Evolutionary conservation across 2,329 filamentous ascomycete species (phyloP), one percentile per base, ranked within the genome.

Genomic region (Cercospora sesami): DNA sequence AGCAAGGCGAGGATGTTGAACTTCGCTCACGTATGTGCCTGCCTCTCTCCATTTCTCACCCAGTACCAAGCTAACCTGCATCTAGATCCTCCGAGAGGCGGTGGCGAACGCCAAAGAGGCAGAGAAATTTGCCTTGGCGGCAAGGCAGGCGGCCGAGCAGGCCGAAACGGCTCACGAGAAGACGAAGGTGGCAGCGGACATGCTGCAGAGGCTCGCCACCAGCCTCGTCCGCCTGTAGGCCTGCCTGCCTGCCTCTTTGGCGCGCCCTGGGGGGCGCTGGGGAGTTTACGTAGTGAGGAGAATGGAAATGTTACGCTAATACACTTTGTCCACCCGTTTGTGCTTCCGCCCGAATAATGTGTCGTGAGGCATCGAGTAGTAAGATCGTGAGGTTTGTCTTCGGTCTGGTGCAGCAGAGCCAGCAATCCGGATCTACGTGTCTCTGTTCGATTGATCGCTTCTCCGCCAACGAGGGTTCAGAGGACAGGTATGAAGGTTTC

Each of bases 101-200:
- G 31, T 75, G 23, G 69, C 73, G 14, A 73, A 70, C 42, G 71
- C 72, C 9, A 69, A 69, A 12, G 72, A 77, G 60, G 74, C 75
- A 6, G 67, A 73, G 55, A 70, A 75, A 30, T 70, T 62, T 39
- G 73, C 75, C 39, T 71, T 75, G 59, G 72, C 60, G 12, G 75
- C 75, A 12, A 68, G 69, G 53, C 62, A 71, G 26, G 74, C 74
- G 18, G 75, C 75, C 12, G 65, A 63, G 16, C 64, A 68, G 28
- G 75, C 75, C 7, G 71, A 73, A 48, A 36, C 72, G 28, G 69
- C 70, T 2, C 75, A 76, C 59, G 70, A 73, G 65, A 74, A 75
- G 72, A 74, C 74, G 1, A 69, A 71, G 64, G 70, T 71, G 67
- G 70, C 66, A n/a, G 62, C 75, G 7, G 69, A 71, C 14, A 74